Conservation (phyloP, 306 rosid species). For the Oxytropis ochrocephala region DNA sequence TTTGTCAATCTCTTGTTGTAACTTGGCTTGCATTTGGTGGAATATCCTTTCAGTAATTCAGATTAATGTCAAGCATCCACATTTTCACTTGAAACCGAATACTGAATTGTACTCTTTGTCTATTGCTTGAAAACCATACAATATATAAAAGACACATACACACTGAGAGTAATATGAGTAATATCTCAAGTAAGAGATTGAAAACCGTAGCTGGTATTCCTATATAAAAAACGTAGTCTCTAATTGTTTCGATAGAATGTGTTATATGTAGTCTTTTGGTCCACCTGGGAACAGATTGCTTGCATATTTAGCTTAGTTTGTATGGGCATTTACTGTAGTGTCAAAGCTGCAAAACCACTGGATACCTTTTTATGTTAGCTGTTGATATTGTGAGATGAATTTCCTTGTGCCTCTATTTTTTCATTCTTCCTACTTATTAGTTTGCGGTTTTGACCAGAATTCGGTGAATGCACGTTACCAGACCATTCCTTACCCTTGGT, state of each 20-base stretch:
- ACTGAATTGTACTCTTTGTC: not conserved
- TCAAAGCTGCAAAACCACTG: not conserved
- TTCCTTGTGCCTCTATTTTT: not conserved
- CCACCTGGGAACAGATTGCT: not conserved
- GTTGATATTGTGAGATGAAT: not conserved
- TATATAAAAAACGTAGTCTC: not conserved
- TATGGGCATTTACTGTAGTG: not conserved
- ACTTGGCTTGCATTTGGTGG: not conserved
- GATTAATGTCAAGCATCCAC: not conserved
- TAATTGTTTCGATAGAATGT: not conserved
- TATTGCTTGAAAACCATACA: not conserved
- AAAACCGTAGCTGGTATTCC: not conserved
- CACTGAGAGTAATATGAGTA: not conserved
- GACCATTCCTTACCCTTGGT: constrained; percentile 94
- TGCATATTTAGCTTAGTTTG: not conserved
- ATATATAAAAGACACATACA: not conserved
- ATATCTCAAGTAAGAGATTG: not conserved
- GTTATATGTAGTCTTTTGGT: not conserved
- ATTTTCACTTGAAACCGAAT: not conserved
- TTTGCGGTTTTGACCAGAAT: constrained; percentile 53
- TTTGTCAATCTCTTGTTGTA: not conserved
- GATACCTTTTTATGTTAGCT: not conserved
- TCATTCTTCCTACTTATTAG: not conserved
- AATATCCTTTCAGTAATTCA: not conserved
- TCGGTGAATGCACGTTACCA: constrained; percentile 92